Evolutionary conservation across 306 rosid genomes (phyloP).

Genomic region (Cyamopsis tetragonoloba): DNA sequence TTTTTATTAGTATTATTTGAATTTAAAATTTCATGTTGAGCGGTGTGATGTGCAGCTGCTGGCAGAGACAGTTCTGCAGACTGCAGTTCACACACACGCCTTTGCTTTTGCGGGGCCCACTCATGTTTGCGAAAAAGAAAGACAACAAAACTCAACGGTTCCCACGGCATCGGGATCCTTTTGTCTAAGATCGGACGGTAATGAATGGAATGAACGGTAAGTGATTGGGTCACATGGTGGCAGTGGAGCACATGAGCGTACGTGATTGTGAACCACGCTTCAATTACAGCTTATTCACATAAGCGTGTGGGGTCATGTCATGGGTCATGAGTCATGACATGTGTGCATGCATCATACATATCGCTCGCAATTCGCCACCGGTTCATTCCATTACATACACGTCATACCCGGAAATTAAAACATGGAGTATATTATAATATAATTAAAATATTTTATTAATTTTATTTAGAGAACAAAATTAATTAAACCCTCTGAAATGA

Average conservation of each 20-base stretch:
- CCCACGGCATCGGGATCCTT: slow-evolving; percentile 10
- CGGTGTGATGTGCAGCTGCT: not conserved
- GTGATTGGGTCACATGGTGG: not conserved
- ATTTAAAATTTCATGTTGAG: not conserved
- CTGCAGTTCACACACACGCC: not conserved
- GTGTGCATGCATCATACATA: slow-evolving; percentile 20
- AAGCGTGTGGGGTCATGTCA: slow-evolving; percentile 15
- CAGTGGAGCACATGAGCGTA: not conserved
- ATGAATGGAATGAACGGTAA: not conserved
- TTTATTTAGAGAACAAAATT: too few species aligned
- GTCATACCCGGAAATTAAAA: too few species aligned
- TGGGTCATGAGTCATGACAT: not conserved
- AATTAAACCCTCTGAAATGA: too few species aligned
- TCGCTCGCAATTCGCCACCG: not conserved
- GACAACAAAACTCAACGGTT: slow-evolving; percentile 1
- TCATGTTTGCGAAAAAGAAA: not conserved
- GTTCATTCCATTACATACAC: too few species aligned
- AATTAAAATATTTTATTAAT: too few species aligned
- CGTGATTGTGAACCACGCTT: not conserved
- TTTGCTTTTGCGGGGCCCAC: slow-evolving; percentile 6
- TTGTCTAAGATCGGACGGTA: not conserved
- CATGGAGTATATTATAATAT: too few species aligned
- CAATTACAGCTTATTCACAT: not conserved
- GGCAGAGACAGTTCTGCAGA: not conserved
- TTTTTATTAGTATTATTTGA: too few species aligned